Evolutionary conservation across 2,329 filamentous ascomycete genomes (phyloP), one percentile per base, ranked within the genome.

Genomic region (Aspergillus viridinutans): DNA sequence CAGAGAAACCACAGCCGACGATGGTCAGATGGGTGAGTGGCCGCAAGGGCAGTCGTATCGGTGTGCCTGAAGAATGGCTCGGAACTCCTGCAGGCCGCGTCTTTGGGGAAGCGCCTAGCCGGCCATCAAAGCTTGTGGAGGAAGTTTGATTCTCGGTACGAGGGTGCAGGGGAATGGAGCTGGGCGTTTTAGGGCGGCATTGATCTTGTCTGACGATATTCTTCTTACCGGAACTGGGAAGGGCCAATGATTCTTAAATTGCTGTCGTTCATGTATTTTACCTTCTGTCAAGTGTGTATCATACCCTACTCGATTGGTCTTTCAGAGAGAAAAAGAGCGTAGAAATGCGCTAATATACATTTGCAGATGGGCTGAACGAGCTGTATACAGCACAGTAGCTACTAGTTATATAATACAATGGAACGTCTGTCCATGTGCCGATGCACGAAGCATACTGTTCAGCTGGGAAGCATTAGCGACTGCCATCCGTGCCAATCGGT

Each of bases 41-140:
- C 52, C 66, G 66, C 20, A 66, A 76, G 14, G 78, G 78, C 5
- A 74, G 74, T 60, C 71, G 61, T 57, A 58, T 81, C 40, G 72
- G 69, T 28, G 74, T 81, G 29, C 79, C 79, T 9, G 72, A 76
- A 47, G 78, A 80, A 67, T 80, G 79, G 77, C 56, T 80, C 48
- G 78, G 75, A 2, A 75, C 72, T 52, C 72, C 74, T 28, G 73
- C 74, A 8, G 76, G 74, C 7, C 70, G 68, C 49, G 56, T 75
- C 14, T 78, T 79, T 59, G 74, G 68, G 48, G 63, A 65, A 49
- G 60, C 58, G 14, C 45, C 58, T 20, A 57, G 21, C 26, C 62
- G 65, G 17, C 42, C 58, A 35, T 55, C 63, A 42, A 75, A 72
- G 55, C 64, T 76, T 56, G 74, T 77, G 43, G 69, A 76, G 59